These are phyloP conservation scores for Calonectria henricotiae DNA, from an alignment of 2,329 filamentous ascomycete genomes.

Conservation along the genomic window DNA sequence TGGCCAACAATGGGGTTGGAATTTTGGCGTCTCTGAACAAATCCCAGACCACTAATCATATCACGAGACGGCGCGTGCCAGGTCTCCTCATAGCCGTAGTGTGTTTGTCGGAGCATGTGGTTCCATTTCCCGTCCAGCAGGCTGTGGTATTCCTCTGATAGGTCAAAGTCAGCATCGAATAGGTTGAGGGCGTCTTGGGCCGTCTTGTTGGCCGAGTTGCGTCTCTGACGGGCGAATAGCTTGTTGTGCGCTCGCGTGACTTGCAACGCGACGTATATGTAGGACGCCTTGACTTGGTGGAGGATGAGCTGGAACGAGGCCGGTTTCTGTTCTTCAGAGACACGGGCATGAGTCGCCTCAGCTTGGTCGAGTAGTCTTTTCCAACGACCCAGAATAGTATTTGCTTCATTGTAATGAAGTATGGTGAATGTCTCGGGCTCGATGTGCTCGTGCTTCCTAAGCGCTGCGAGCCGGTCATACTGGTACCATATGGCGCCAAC, in stretches of 20 bases:
- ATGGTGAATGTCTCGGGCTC: conserved; percentile 71
- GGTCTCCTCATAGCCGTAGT: conserved; percentile 69
- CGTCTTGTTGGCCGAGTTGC: conserved; percentile 68
- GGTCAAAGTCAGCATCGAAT: conserved; percentile 68
- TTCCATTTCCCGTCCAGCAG: conserved; percentile 71
- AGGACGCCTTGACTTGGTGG: conserved; percentile 71
- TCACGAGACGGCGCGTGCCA: conserved; percentile 72
- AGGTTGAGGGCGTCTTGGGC: conserved; percentile 64
- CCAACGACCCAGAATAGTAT: conserved; percentile 68
- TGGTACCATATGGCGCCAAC: conserved; percentile 67
- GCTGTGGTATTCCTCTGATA: conserved; percentile 68
- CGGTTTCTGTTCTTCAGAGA: conserved; percentile 62
- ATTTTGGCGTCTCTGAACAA: conserved; percentile 67
- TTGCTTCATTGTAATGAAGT: conserved; percentile 73
- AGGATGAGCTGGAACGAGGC: conserved; percentile 74
- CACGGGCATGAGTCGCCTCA: conserved; percentile 59
- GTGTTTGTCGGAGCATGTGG: conserved; percentile 68
- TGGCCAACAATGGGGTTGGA: conserved; percentile 72
- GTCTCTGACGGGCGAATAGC: conserved; percentile 68
- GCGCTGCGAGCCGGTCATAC: conserved; percentile 64
- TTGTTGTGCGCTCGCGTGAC: conserved; percentile 65
- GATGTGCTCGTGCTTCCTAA: conserved; percentile 73
- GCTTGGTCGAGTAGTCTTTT: conserved; percentile 62
- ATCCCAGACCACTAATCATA: conserved; percentile 69
- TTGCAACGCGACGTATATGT: conserved; percentile 65